Conservation (phyloP, 1,284 basidiomycete genomes). For the Violaceomyces palustris region DNA sequence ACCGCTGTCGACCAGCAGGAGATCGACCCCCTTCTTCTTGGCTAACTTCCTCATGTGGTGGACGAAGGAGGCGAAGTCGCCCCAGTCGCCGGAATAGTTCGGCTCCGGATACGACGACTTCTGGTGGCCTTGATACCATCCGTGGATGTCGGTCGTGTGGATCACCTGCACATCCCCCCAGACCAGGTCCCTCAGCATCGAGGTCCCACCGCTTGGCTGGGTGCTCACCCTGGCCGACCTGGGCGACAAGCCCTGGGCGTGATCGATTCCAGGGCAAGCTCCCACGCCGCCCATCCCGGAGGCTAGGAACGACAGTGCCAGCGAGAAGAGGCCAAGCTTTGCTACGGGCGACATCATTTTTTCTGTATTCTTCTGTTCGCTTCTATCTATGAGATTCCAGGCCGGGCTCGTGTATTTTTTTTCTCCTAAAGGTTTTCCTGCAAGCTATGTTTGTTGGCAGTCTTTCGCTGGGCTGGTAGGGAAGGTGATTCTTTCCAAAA, state of each 20-base stretch:
- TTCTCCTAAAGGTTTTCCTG: too few relatives aligned
- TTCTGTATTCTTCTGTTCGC: too few relatives aligned
- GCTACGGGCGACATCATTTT: too few relatives aligned
- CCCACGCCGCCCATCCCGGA: too few relatives aligned
- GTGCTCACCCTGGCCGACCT: constrained; percentile 3
- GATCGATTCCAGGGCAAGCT: constrained; percentile 17
- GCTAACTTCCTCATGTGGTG: constrained; percentile 41
- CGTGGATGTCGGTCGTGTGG: constrained; percentile 77
- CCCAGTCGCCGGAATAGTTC: constrained; percentile 48
- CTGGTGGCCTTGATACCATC: constrained; percentile 45
- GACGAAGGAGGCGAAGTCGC: constrained; percentile 49
- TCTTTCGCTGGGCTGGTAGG: too few relatives aligned
- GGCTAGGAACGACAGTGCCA: too few relatives aligned
- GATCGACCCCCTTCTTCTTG: constrained; percentile 37
- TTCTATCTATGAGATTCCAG: too few relatives aligned
- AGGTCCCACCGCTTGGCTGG: constrained; percentile 5
- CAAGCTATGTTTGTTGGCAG: too few relatives aligned
- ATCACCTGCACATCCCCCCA: constrained; percentile 75
- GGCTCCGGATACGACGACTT: constrained; percentile 49
- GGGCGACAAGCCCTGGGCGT: constrained; percentile 16
- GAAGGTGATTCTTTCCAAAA: too few relatives aligned
- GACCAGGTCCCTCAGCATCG: constrained; percentile 57
- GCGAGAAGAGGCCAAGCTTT: too few relatives aligned
- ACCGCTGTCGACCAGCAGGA: constrained; percentile 48
- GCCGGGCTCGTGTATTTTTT: too few relatives aligned